Evolutionary conservation across 768 basidiomycete species (phyloP), one percentile per base, ranked within the genome.

Genomic region (Baorangia bicolor): DNA sequence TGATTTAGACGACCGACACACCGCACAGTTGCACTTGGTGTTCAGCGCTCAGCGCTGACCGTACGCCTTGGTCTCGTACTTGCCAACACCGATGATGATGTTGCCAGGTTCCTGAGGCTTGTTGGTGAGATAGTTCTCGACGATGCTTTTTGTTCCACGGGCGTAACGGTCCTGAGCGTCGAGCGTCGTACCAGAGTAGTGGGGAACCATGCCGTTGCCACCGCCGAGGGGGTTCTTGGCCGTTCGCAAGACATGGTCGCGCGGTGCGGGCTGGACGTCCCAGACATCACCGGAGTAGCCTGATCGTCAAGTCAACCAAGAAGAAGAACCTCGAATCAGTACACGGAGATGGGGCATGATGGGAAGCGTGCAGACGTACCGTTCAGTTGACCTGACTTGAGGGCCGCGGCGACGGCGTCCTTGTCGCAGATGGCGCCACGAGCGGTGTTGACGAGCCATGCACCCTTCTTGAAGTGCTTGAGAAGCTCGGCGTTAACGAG

Each of bases 361-460:
- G 14, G 33, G 20, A 9, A 31, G 31, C 1, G 6, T 4, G 41
- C 11, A 14, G 42, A 63, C 60, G 45, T 41, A 72, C 87, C 93
- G 52, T 75, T 70, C 58, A 95, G 71, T 30, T 91, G 88, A 18
- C 93, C 93, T 49, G 81, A 85, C 75, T 82, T 78, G 53, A 96
- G 69, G 13, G 93, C 92, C 0, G 69, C 84, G 5, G 87, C 85
- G 56, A 95, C 87, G 40, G 84, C 92, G 58, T 92, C 84, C 61
- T 85, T 85, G 74, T 92, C 86, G 69, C 90, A 92, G 65, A 96
- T 93, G 39, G 94, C 94, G 41, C 94, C 94, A 62, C 92, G 90
- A 49, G 92, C 91, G 28, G 92, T 93, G 82, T 96, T 96, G 67
- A 96, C 87, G 64, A 95, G 83, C 88, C 89, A 94, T 16, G 92